Base-by-base conservation (phyloP, 2,329 filamentous ascomycete species). In the Stagonosporopsis chrysanthemi region DNA sequence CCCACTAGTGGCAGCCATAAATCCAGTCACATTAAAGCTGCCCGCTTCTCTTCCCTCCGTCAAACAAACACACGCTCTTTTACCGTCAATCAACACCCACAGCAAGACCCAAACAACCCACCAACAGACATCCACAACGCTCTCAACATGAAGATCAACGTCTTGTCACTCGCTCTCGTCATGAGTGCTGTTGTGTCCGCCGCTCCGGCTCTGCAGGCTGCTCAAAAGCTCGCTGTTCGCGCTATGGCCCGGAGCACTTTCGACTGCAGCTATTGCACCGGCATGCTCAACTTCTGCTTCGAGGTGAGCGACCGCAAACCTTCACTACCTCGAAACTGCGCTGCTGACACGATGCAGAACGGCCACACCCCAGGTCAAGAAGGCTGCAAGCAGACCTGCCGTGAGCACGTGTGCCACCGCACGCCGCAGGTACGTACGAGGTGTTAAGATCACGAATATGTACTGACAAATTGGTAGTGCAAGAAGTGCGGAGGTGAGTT, bases 371-470 rank as follows among this genome's bases (percentile, higher is more conserved):
- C 7, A 24, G 56, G 56, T 28, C 56, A 59, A 39, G 51, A 53
- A 14, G 56, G 56, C 36, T 59, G 56, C 38, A 38, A 43, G 46
- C 51, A 59, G 38, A 47, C 51, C 40, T 55, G 56, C 42, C 56
- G 46, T 35, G 46, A 59, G 33, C 56, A 59, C 12, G 56, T 59
- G 35, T 59, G 56, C 39, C 56, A 59, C 39, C 56, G 56, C 35
- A 59, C 41, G 1, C 51, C 56, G n/a, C 41, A 49, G 50, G 56
- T 48, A 23, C 33, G 38, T 33, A 15, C 26, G 9, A 33, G 2
- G 2, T 4, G 8, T 8, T 6, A 11, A 17, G 12, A 5, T 2
- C 4, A 23, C 3, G 33, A 7, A 1, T 26, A 7, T 33, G 9
- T 41, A 17, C 47, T 55, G 26, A 55, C 24, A 6, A 26, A 7